These are phyloP conservation scores for Colletotrichum lindemuthianum DNA, from an alignment of 2,329 filamentous ascomycete species.

Conservation along the genomic window DNA sequence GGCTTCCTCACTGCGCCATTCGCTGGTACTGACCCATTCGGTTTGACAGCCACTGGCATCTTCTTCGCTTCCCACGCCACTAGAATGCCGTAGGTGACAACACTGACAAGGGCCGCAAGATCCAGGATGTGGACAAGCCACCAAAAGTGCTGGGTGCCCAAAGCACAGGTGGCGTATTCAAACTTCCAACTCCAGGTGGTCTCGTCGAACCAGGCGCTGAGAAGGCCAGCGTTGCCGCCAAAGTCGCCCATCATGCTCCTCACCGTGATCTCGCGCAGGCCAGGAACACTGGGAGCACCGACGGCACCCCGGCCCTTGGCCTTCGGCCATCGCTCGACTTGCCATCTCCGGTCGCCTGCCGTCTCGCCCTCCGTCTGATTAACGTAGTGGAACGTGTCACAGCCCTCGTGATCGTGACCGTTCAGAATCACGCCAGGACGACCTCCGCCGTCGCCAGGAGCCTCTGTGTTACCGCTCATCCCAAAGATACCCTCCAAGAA, in stretches of 20 bases:
- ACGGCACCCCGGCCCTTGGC: slow-evolving; percentile 54
- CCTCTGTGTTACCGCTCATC: slow-evolving; percentile 70
- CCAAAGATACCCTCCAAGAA: slow-evolving; percentile 89
- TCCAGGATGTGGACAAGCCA: slow-evolving; percentile 87
- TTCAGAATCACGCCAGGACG: slow-evolving; percentile 84
- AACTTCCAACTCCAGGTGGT: slow-evolving; percentile 79
- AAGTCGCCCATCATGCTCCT: slow-evolving; percentile 99
- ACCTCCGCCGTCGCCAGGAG: slow-evolving; percentile 70
- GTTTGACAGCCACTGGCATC: neutral
- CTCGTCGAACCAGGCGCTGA: slow-evolving; percentile 90
- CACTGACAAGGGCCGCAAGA: slow-evolving; percentile 54
- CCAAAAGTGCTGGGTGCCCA: slow-evolving; percentile 93
- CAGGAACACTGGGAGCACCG: slow-evolving; percentile 59
- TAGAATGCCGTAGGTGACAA: slow-evolving; percentile 42
- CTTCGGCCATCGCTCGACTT: slow-evolving; percentile 58
- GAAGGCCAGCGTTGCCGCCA: slow-evolving; percentile 87
- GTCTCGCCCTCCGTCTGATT: slow-evolving; percentile 65
- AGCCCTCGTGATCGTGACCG: slow-evolving; percentile 95
- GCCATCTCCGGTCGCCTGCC: slow-evolving; percentile 57
- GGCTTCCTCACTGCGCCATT: slow-evolving; percentile 9
- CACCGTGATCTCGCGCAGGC: slow-evolving; percentile 89
- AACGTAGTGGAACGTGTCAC: slow-evolving; percentile 87
- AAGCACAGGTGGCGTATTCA: slow-evolving; percentile 79
- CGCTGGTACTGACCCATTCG: slow-evolving; percentile 7
- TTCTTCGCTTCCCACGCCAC: slow-evolving; percentile 12